Evolutionary conservation across 1,139 yeast genomes (phyloP), one percentile per base, ranked within the genome.

Genomic region (Lodderomyces beijingensis): DNA sequence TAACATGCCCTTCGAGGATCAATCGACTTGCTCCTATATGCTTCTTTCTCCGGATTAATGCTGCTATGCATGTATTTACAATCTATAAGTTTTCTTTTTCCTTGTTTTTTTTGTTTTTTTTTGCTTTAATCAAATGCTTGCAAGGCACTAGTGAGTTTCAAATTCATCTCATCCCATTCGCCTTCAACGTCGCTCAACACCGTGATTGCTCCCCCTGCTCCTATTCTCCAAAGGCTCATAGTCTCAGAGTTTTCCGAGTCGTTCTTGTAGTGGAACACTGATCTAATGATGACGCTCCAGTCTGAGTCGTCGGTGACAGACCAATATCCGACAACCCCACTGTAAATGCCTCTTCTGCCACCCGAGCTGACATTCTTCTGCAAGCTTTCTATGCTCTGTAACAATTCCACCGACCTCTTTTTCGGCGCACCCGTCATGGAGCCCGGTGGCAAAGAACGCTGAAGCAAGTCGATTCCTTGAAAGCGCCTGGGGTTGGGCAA

Each of bases 341-440:
- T 85, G 53, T 93, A 93, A 3, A 89, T 61, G 0, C 97, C 97
- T 45, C 98, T 72, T 36, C 84, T 70, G 7, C 71, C 55, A 6
- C 72, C 55, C 57, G 70, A 50, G 44, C 51, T 17, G 64, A 87
- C 37, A 66, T 53, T 58, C 0, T 47, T 45, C 44, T 66, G 73
- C 40, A 53, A 36, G 24, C 48, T 34, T 40, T 72, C 77, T n/a
- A 71, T 60, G 1, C 60, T 57, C 40, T 81, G 83, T 16, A 93
- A 65, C 10, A 93, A 57, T 53, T 89, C 93, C 3, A 91, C 95
- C 0, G 96, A 86, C 37, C 96, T 70, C 49, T 81, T 84, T 59
- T 93, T 93, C 1, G 99, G 99, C 0, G 99, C 98, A 3, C 99
- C 99, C 0, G 99, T 93, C 99, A 93, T 93, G 2, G 97, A 89